Conservation (phyloP, 345 rosid species). For the Gossypium australe region DNA sequence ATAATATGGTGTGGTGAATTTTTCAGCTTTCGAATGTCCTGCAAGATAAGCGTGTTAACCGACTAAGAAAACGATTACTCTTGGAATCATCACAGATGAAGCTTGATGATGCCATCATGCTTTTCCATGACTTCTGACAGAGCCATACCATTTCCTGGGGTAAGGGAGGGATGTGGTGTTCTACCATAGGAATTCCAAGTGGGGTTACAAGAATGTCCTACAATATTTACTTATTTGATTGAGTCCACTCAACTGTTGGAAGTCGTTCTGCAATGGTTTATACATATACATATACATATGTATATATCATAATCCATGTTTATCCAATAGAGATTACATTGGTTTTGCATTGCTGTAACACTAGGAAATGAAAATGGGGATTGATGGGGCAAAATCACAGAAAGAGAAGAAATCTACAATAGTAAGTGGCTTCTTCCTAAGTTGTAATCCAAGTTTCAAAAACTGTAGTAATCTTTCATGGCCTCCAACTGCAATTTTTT, state of each 20-base stretch:
- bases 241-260: neutral
- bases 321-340: neutral
- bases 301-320: neutral
- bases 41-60: constrained; percentile 27
- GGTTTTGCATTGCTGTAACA: neutral
- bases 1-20: neutral
- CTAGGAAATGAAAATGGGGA: neutral
- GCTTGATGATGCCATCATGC: constrained; percentile 73
- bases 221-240: neutral
- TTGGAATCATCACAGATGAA: constrained; percentile 49
- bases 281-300: neutral
- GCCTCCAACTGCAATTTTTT: neutral
- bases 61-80: constrained; percentile 31
- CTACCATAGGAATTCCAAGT: neutral
- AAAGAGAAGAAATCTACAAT: neutral
- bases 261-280: neutral
- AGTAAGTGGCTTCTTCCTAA: too few species aligned
- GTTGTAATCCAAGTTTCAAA: neutral
- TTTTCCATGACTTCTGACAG: constrained; percentile 59
- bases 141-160: constrained; percentile 14
- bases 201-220: neutral
- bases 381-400: neutral
- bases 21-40: constrained; percentile 49
- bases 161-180: neutral
- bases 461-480: neutral